Base-by-base conservation (phyloP, 371 early-diverging fungal genomes). In the Ecytonucleospora hepatopenaei region DNA sequence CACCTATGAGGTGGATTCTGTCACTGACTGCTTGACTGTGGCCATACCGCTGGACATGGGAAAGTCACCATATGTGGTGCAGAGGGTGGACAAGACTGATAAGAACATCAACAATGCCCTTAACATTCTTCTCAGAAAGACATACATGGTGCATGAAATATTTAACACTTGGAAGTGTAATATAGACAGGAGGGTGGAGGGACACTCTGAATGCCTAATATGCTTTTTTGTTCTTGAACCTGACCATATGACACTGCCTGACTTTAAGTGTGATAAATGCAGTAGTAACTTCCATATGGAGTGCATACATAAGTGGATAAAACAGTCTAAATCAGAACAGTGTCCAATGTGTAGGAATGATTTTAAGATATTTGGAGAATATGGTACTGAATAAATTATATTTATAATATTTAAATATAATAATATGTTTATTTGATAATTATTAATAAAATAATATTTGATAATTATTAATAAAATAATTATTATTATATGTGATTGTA, bases 141-240 rank as follows among this genome's bases (percentile, higher is more conserved):
- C 62, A 32, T 69, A 62, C 63, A 69, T 71, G 47, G 59, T 78
- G n/a, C 54, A 65, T 31, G 78, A 78, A 48, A 60, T 75, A 19
- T 23, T 78, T 35, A 60, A 54, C 1, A 49, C 71, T 17, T 75
- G 75, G 75, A 78, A 75, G 59, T 32, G 65, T 3, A 62, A 71
- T 19, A 56, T 75, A 16, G 75, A 75, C 40, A 59, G 71, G 27
- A 66, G 61, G 34, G 30, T 72, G 4, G 56, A 49, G 23, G 75
- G 69, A n/a, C 53, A 59, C 33, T 51, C 60, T 23, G 75, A 78
- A 60, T 78, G 78, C 60, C 59, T 65, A 12, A 78, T 78, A n/a
- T 78, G 78, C 54, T 78, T 73, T 62, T 69, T 70, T 59, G 65
- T 78, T 33, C 27, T 78, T 48, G 71, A 78, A 40, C 62, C 67